A percentile compares a stretch with the other conserved stretches of the same genome.
These are phyloP conservation scores for Pythium plurisporium DNA, from an alignment of 352 stramenopile genomes.

Conservation along the genomic window DNA sequence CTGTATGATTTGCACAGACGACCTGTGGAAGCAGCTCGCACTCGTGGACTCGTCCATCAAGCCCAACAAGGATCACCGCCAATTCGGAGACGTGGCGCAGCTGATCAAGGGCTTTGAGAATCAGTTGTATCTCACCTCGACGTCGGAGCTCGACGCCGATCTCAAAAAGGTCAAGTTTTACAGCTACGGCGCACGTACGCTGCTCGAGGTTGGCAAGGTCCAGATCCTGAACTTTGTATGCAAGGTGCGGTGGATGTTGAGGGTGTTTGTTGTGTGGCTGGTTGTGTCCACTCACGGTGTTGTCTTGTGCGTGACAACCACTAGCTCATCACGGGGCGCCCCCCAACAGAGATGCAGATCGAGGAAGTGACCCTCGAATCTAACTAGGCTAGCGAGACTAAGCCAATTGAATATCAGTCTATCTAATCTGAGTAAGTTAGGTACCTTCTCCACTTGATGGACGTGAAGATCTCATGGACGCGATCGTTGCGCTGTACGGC, in stretches of 20 bases:
- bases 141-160: conserved; percentile 68
- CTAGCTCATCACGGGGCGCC: conserved; percentile 68
- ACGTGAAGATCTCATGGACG: not conserved
- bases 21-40: conserved; percentile 75
- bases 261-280: not conserved
- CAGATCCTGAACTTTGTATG: conserved; percentile 87
- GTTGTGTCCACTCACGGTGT: not conserved
- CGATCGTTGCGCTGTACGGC: conserved; percentile 17
- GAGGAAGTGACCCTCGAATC: conserved; percentile 62
- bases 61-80: conserved; percentile 50
- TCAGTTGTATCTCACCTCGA: conserved; percentile 73
- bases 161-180: conserved; percentile 78
- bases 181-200: conserved; percentile 55
- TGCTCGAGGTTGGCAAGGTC: conserved; percentile 78
- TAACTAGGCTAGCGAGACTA: conserved; percentile 21
- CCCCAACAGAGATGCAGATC: conserved; percentile 64
- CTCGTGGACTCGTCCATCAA: conserved; percentile 60
- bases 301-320: too few species aligned
- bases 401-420: not conserved
- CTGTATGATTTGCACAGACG: conserved; percentile 33
- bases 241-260: conserved; percentile 44
- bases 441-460: not conserved
- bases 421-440: conserved; percentile 16
- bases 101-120: conserved; percentile 77
- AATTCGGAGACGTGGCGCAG: conserved; percentile 65